Evolutionary conservation across 371 early-diverging fungal genomes (phyloP).

Genomic region (Rhizopus delemar): DNA sequence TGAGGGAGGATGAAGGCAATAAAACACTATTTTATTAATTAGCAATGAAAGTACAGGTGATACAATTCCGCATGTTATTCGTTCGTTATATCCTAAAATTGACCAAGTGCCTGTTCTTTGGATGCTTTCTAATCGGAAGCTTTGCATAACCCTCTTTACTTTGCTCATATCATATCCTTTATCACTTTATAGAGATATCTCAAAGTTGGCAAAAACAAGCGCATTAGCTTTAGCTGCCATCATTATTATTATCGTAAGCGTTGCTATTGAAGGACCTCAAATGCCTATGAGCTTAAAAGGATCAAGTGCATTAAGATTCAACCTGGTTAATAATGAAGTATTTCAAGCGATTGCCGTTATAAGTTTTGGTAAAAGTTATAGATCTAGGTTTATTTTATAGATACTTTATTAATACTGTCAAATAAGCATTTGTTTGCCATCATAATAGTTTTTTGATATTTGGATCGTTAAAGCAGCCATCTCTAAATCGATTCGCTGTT

Average conservation of each 20-base stretch:
- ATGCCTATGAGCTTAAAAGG: conserved; percentile 59
- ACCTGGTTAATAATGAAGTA: conserved; percentile 57
- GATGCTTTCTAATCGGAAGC: conserved; percentile 54
- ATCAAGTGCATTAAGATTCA: conserved; percentile 44
- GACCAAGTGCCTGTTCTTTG: conserved; percentile 51
- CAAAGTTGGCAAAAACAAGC: conserved; percentile 78
- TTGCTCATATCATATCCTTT: conserved; percentile 71
- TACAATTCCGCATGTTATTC: conserved; percentile 75
- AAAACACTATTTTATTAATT: conserved; percentile 5
- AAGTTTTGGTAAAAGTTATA: conserved; percentile 67
- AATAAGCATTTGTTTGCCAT: conserved; percentile 79
- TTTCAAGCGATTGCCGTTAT: conserved; percentile 82
- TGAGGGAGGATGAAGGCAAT: neutral
- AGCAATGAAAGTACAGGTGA: conserved; percentile 54
- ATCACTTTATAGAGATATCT: conserved; percentile 78
- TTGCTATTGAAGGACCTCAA: conserved; percentile 71
- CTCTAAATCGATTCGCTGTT: conserved; percentile 69
- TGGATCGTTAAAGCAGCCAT: conserved; percentile 72
- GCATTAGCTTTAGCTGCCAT: conserved; percentile 77
- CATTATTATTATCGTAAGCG: conserved; percentile 69
- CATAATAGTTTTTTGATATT: conserved; percentile 83
- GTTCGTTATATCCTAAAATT: conserved; percentile 63
- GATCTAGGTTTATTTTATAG: neutral
- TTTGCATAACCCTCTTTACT: conserved; percentile 70
- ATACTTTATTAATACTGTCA: neutral